These are phyloP conservation scores for Colletotrichum aenigma DNA, from an alignment of 2,329 filamentous ascomycete genomes.

Conservation along the genomic window DNA sequence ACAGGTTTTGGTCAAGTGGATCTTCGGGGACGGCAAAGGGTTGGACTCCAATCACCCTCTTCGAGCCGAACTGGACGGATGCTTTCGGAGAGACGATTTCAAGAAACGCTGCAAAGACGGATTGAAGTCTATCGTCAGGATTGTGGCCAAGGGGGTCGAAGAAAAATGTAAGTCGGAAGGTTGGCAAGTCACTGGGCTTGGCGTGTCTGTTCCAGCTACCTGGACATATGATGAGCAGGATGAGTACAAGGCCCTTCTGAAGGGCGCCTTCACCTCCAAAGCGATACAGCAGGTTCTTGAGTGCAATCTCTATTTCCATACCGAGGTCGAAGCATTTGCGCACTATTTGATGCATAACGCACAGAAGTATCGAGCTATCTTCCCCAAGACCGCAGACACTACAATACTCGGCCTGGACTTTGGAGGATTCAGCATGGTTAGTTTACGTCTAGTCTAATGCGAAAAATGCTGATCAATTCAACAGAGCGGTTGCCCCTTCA, in stretches of 20 bases:
- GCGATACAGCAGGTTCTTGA: not conserved
- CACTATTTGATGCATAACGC: not conserved
- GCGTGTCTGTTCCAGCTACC: not conserved
- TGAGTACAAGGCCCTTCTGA: not conserved
- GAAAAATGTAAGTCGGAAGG: not conserved
- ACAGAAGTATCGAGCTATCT: not conserved
- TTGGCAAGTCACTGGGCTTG: not conserved
- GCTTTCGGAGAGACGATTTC: not conserved
- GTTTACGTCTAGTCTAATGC: not conserved
- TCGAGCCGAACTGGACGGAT: not conserved
- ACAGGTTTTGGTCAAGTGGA: not conserved
- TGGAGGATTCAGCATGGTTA: not conserved
- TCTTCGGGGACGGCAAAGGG: not conserved
- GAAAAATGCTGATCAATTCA: not conserved
- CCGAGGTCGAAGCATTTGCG: not conserved
- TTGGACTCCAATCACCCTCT: not conserved
- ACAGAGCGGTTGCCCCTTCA: not conserved
- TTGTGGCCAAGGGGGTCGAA: not conserved
- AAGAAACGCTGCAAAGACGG: not conserved
- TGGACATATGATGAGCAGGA: not conserved
- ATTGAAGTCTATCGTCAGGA: not conserved
- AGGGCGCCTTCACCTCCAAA: not conserved
- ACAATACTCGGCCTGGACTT: not conserved
- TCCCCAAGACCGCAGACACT: not conserved
- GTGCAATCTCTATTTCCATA: not conserved